These are phyloP conservation scores for Panellus pusillus DNA, from an alignment of 768 basidiomycete genomes.

Conservation along the genomic window DNA sequence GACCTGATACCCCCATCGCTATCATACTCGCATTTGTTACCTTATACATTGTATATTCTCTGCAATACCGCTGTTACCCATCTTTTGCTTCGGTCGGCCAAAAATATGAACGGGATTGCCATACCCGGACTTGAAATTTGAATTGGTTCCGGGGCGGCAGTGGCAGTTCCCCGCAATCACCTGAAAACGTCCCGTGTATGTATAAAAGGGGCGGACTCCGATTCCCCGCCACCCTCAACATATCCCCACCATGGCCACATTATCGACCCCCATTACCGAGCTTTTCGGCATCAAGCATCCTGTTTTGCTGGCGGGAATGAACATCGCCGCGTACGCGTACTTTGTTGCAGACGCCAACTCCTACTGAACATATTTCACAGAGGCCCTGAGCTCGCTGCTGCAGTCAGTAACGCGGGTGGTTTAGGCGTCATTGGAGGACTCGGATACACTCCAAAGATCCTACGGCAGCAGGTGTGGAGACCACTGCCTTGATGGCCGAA, in stretches of 20 bases:
- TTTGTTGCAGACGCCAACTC: conserved; percentile 24
- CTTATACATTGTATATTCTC: too few species aligned
- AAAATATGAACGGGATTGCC: too few species aligned
- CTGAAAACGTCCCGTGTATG: too few species aligned
- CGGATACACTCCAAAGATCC: conserved; percentile 83
- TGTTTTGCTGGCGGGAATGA: conserved; percentile 74
- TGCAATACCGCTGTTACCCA: too few species aligned
- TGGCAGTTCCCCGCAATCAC: too few species aligned
- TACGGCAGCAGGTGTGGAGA: conserved; percentile 67
- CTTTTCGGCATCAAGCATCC: conserved; percentile 89
- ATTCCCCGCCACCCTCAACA: neutral
- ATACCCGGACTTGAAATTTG: too few species aligned
- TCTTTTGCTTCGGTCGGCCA: too few species aligned
- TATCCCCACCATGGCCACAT: conserved; percentile 50
- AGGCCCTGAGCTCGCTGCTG: conserved; percentile 82
- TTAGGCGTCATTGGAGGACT: conserved; percentile 91
- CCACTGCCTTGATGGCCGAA: neutral
- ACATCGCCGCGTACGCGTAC: conserved; percentile 42
- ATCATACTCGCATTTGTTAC: neutral
- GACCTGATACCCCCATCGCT: neutral
- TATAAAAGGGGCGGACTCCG: neutral
- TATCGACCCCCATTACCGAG: conserved; percentile 84
- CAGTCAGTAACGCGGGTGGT: conserved; percentile 93
- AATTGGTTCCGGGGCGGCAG: too few species aligned
- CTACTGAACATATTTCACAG: neutral